These are phyloP conservation scores for Coemansia sp. DNA, from an alignment of 192 early-diverging fungal species.

Conservation along the genomic window DNA sequence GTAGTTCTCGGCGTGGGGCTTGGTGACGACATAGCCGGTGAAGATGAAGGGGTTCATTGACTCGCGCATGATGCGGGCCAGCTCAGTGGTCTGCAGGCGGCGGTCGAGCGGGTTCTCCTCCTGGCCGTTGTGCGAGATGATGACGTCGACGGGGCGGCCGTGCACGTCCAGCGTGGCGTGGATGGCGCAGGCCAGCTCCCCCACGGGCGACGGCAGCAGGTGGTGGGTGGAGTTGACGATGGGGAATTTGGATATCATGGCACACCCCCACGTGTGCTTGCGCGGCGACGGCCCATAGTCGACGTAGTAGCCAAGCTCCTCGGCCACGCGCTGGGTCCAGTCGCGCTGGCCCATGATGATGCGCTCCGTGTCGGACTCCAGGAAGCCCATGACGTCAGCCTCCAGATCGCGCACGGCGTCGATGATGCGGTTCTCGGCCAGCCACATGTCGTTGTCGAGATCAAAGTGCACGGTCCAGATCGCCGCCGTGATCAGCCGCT, in stretches of 20 bases:
- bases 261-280: constrained; percentile 88
- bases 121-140: constrained; percentile 85
- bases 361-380: constrained; percentile 78
- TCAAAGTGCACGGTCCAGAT: constrained; percentile 91
- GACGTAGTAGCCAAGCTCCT: constrained; percentile 76
- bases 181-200: constrained; percentile 84
- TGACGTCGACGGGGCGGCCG: constrained; percentile 78
- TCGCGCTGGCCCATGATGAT: constrained; percentile 89
- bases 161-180: constrained; percentile 85
- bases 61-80: constrained; percentile 78
- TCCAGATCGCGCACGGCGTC: constrained; percentile 77
- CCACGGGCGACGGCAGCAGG: constrained; percentile 77
- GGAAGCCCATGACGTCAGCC: constrained; percentile 78
- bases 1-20: constrained; percentile 68
- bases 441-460: constrained; percentile 86
- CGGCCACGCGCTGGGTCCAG: constrained; percentile 76
- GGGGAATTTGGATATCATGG: constrained; percentile 86
- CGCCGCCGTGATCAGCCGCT: constrained; percentile 72
- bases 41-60: constrained; percentile 78
- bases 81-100: constrained; percentile 73
- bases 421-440: constrained; percentile 72
- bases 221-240: constrained; percentile 75
- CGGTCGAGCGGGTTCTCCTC: constrained; percentile 78
- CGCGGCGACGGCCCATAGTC: constrained; percentile 85
- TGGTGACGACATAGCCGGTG: constrained; percentile 81